Percentiles rank a stretch among this genome's conserved stretches.
phyloP scores from a whole-genome alignment of 2,329 filamentous ascomycete genomes.

The Fusarium devonianum region DNA sequence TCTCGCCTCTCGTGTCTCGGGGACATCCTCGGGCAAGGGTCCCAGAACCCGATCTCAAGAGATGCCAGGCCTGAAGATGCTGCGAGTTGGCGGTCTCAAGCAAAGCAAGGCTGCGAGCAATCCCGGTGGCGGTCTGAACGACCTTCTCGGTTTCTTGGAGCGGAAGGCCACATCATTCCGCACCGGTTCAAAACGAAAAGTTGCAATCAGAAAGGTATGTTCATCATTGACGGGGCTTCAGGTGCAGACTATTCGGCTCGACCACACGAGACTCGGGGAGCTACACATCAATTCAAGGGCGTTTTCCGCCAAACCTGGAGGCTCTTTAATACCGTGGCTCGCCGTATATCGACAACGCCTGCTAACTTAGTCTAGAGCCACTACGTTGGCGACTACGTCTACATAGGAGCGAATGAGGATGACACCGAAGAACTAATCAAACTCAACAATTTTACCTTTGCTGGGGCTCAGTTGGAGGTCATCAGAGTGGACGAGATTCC shows the following conservation, averaged over 20 bases:
- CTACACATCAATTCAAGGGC: constrained; percentile 30
- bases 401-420: constrained; percentile 70
- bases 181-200: constrained; percentile 55
- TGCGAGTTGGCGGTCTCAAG: constrained; percentile 68
- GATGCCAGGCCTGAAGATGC: constrained; percentile 40
- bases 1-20: constrained; percentile 48
- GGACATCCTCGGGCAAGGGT: constrained; percentile 36
- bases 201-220: constrained; percentile 83
- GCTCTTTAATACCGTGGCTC: constrained; percentile 32
- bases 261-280: constrained; percentile 30
- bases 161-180: constrained; percentile 69
- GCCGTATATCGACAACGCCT: constrained; percentile 51
- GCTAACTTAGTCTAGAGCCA: constrained; percentile 77
- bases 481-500: constrained; percentile 56
- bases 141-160: constrained; percentile 73
- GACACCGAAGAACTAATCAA: constrained; percentile 71
- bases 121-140: constrained; percentile 69
- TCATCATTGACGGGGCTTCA: constrained; percentile 45
- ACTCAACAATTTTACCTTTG: constrained; percentile 73
- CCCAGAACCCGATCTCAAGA: constrained; percentile 36
- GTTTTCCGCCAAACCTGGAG: constrained; percentile 29
- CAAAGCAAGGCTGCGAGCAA: constrained; percentile 73
- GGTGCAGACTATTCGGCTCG: constrained; percentile 38
- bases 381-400: constrained; percentile 71
- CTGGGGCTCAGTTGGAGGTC: constrained; percentile 67